phyloP scores from a whole-genome alignment of 257 asterid genomes.

The Coffea canephora region DNA sequence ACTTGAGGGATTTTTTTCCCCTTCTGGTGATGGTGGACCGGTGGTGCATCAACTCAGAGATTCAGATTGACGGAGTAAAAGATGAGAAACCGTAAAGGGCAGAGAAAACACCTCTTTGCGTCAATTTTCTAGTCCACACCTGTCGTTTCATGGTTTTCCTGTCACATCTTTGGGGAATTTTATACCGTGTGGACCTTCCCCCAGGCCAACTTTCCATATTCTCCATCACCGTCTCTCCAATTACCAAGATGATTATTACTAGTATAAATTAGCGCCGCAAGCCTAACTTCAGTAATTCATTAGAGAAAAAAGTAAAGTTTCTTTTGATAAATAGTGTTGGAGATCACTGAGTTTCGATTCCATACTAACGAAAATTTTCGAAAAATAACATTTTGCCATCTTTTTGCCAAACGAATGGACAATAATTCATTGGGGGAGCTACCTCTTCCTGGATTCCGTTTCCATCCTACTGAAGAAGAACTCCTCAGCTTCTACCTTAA shows the following conservation, averaged over 20 bases:
- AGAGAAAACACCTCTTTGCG: background rate
- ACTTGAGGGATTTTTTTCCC: too few species aligned
- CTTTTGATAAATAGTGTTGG: background rate
- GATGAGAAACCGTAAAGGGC: background rate
- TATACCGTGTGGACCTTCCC: slow-evolving; percentile 20
- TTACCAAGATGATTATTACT: too few species aligned
- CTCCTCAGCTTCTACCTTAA: slow-evolving; percentile 65
- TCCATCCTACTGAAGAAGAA: slow-evolving; percentile 82
- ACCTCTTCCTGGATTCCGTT: slow-evolving; percentile 68
- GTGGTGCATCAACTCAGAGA: background rate
- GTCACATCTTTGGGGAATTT: background rate
- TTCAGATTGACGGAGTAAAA: slow-evolving; percentile 7
- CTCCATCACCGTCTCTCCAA: background rate
- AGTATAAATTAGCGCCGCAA: slow-evolving; percentile 1
- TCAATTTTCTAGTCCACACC: slow-evolving; percentile 9
- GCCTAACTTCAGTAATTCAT: background rate
- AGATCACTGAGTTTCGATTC: background rate
- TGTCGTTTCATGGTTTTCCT: too few species aligned
- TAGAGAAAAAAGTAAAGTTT: background rate
- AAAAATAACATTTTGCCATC: background rate
- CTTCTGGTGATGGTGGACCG: too few species aligned
- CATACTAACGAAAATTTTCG: too few species aligned
- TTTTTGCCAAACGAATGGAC: background rate
- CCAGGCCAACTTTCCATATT: slow-evolving; percentile 2
- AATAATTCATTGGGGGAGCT: slow-evolving; percentile 16